Conservation (phyloP, 257 asterid species). For the Nicotiana paniculata region DNA sequence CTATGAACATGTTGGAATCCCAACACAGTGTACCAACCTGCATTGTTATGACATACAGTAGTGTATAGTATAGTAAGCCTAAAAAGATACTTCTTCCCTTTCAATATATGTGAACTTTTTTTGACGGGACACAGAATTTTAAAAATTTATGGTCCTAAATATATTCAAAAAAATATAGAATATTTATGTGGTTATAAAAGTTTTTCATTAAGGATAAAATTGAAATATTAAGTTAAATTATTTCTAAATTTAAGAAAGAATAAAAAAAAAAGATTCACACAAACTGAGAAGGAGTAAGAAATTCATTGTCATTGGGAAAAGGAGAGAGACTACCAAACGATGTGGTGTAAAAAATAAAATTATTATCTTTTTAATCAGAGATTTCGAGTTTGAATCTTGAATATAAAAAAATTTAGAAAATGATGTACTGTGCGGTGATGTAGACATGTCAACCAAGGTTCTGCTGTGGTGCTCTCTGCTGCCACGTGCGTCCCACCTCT, state of each 20-base stretch:
- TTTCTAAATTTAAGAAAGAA: too few relatives aligned
- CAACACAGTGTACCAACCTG: conserved; percentile 3
- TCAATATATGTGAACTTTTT: too few relatives aligned
- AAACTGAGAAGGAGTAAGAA: too few relatives aligned
- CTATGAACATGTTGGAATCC: conserved; percentile 8
- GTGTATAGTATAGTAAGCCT: background rate
- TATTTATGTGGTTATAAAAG: too few relatives aligned
- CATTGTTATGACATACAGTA: background rate
- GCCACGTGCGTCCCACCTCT: conserved; percentile 23
- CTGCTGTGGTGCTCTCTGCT: conserved; percentile 22
- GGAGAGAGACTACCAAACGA: background rate
- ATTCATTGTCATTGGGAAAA: background rate
- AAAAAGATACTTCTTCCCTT: background rate
- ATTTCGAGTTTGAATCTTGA: accelerated
- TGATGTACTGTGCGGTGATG: conserved; percentile 17
- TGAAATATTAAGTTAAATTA: too few relatives aligned
- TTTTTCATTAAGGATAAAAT: too few relatives aligned
- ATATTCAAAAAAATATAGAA: accelerated
- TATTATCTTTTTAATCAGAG: accelerated
- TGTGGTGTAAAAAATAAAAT: accelerated
- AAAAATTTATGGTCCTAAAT: too few relatives aligned
- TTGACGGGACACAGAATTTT: too few relatives aligned
- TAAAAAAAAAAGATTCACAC: too few relatives aligned
- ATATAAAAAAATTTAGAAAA: too few relatives aligned
- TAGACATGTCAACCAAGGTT: conserved; percentile 47